Conservation (phyloP, 2,329 filamentous ascomycete species). For the Stachybotrys chlorohalonatus region DNA sequence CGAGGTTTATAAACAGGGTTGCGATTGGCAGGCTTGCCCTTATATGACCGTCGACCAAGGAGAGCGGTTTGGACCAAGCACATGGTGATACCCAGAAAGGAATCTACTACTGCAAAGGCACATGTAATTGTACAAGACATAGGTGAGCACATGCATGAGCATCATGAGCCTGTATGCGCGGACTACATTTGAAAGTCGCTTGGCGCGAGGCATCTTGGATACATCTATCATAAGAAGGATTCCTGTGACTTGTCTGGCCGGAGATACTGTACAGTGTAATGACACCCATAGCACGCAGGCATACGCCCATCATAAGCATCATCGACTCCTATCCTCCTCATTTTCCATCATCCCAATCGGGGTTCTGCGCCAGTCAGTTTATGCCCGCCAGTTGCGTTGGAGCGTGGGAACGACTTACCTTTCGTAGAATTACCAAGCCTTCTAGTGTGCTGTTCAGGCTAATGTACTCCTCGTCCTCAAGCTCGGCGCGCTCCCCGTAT, state of each 20-base stretch:
- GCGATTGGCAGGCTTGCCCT: constrained; percentile 75
- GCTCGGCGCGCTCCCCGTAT: constrained; percentile 91
- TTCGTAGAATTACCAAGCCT: constrained; percentile 90
- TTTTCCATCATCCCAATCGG: constrained; percentile 30
- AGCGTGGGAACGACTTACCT: constrained; percentile 51
- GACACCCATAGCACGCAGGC: constrained; percentile 2
- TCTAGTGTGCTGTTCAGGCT: constrained; percentile 85
- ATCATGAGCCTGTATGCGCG: no score
- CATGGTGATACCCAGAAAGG: constrained; percentile 32
- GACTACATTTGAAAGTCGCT: no score
- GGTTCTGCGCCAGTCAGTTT: constrained; percentile 20
- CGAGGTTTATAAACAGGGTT: constrained; percentile 74
- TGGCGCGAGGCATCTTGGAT: background rate
- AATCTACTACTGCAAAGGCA: background rate
- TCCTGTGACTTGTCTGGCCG: constrained; percentile 11
- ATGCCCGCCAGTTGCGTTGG: background rate
- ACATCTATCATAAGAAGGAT: constrained; percentile 16
- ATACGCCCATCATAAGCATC: constrained; percentile 2
- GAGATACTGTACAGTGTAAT: constrained; percentile 24
- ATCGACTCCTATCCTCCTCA: constrained; percentile 15
- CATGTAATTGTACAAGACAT: background rate
- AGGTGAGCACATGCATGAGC: background rate
- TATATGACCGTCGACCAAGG: constrained; percentile 57
- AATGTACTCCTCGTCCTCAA: constrained; percentile 97
- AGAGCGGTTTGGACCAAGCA: constrained; percentile 55